phyloP scores from a whole-genome alignment of 2,329 filamentous ascomycete species.

The Colletotrichum higginsianum region DNA sequence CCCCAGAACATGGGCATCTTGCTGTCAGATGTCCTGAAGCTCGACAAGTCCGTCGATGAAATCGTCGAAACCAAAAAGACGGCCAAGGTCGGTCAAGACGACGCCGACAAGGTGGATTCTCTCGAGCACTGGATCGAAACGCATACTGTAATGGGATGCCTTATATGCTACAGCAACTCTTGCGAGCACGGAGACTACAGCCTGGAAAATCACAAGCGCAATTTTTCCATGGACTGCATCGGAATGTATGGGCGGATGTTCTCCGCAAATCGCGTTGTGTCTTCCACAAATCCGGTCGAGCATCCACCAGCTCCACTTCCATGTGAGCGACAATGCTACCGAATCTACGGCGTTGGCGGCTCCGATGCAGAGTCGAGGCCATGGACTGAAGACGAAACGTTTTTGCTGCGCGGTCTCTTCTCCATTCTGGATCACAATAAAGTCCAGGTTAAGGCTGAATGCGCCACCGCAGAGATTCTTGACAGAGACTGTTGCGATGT shows the following conservation, averaged over 20 bases:
- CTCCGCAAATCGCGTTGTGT: conserved; percentile 36
- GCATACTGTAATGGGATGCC: conserved; percentile 69
- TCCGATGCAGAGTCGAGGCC: conserved; percentile 43
- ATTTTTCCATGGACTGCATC: conserved; percentile 64
- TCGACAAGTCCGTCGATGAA: conserved; percentile 68
- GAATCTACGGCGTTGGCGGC: conserved; percentile 43
- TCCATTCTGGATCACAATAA: conserved; percentile 59
- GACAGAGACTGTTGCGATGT: conserved; percentile 69
- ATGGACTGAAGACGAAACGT: conserved; percentile 66
- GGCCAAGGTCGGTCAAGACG: conserved; percentile 61
- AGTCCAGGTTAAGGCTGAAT: conserved; percentile 60
- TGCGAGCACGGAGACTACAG: conserved; percentile 75
- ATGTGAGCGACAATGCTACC: conserved; percentile 62
- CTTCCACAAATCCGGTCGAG: conserved; percentile 25
- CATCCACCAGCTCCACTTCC: conserved; percentile 43
- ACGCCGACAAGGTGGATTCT: conserved; percentile 50
- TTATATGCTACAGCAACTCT: conserved; percentile 73
- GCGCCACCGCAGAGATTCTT: conserved; percentile 65
- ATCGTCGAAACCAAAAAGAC: conserved; percentile 68
- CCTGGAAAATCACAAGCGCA: conserved; percentile 64
- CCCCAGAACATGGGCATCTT: conserved; percentile 57
- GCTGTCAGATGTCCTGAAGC: conserved; percentile 66
- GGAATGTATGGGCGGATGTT: conserved; percentile 43
- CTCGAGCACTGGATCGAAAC: conserved; percentile 61
- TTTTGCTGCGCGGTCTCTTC: conserved; percentile 64